Conservation (phyloP, 1,139 yeast species). For the Yamadazyma aaseri region DNA sequence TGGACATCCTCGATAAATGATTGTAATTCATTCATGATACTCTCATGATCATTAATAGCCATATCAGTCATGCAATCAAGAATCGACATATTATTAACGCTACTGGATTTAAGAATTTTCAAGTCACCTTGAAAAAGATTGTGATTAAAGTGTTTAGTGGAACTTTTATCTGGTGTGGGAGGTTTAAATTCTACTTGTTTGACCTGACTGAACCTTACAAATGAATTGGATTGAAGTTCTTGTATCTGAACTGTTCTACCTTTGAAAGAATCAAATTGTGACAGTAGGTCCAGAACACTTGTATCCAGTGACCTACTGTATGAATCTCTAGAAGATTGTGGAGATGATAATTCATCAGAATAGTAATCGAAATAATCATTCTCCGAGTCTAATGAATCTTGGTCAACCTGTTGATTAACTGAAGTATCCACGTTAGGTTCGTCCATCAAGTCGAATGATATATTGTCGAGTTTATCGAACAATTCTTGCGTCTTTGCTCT, state of each 20-base stretch:
- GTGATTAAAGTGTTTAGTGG: conserved; percentile 4
- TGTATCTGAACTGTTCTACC: neutral
- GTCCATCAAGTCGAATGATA: neutral
- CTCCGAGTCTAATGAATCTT: neutral
- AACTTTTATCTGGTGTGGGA: neutral
- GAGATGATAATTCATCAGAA: conserved; percentile 1
- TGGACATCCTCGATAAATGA: conserved; percentile 10
- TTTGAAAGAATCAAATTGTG: conserved; percentile 1
- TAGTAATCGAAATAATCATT: conserved; percentile 4
- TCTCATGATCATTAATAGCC: conserved; percentile 13
- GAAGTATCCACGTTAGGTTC: neutral
- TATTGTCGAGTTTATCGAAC: conserved; percentile 1
- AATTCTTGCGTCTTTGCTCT: neutral
- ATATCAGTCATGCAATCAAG: conserved; percentile 19
- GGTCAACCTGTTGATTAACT: neutral
- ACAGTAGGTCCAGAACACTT: conserved; percentile 4
- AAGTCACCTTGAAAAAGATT: conserved; percentile 4
- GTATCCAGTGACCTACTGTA: conserved; percentile 2
- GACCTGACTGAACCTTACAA: neutral
- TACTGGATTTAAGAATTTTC: conserved; percentile 8
- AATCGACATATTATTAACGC: conserved; percentile 9
- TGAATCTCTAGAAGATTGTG: neutral
- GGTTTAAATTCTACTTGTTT: conserved; percentile 1
- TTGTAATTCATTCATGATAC: conserved; percentile 11
- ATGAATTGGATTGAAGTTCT: neutral